Conservation (phyloP, 1,284 basidiomycete species). For the Cryptococcus deneoformans region DNA sequence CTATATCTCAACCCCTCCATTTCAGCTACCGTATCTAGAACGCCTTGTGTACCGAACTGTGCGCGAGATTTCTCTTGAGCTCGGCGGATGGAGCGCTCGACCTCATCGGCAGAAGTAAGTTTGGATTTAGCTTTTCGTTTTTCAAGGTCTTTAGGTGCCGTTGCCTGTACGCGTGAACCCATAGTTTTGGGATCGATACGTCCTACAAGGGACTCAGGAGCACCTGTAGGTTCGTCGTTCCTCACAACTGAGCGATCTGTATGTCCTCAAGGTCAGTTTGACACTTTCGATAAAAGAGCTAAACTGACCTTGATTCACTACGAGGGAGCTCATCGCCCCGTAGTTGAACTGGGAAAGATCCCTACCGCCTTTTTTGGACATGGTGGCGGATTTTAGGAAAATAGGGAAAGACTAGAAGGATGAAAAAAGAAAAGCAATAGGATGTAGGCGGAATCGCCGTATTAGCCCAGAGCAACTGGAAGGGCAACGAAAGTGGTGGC, state of each 20-base stretch:
- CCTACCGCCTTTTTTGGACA: slow-evolving; percentile 55
- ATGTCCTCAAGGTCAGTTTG: not conserved
- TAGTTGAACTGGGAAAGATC: slow-evolving; percentile 87
- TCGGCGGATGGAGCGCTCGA: slow-evolving; percentile 47
- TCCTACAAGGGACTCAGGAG: slow-evolving; percentile 87
- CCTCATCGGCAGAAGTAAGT: slow-evolving; percentile 53
- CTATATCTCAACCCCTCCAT: slow-evolving; percentile 91
- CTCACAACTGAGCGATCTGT: slow-evolving; percentile 56
- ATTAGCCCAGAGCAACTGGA: too few species aligned
- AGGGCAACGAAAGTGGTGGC: too few species aligned
- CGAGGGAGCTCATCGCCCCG: slow-evolving; percentile 81
- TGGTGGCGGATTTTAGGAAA: slow-evolving; percentile 21
- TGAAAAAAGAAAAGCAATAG: not conserved
- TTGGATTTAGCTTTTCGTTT: slow-evolving; percentile 25
- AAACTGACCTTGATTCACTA: slow-evolving; percentile 64
- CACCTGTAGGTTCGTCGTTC: slow-evolving; percentile 94
- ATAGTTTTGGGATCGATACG: slow-evolving; percentile 88
- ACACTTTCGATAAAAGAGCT: slow-evolving; percentile 1
- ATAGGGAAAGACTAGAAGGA: not conserved
- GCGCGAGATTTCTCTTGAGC: slow-evolving; percentile 40
- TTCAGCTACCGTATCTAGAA: slow-evolving; percentile 88
- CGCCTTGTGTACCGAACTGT: slow-evolving; percentile 61
- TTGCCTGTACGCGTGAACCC: slow-evolving; percentile 84
- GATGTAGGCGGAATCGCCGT: not conserved
- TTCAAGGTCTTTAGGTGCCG: slow-evolving; percentile 85